Evolutionary conservation across 2,329 filamentous ascomycete genomes (phyloP).

Genomic region (Madurella fahalii): DNA sequence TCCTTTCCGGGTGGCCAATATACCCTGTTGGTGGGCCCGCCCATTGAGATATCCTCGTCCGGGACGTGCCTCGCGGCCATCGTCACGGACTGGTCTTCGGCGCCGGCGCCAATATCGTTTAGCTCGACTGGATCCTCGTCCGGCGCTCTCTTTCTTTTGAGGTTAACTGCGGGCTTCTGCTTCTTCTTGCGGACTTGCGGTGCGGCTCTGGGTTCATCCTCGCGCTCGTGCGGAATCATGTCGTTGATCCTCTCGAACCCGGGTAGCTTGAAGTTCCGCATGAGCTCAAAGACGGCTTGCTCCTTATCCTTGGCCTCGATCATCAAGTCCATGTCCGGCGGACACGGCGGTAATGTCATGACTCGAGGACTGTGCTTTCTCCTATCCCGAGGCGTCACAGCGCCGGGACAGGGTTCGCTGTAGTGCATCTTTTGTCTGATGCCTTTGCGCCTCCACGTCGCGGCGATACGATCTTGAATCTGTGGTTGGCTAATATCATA

Average conservation of each 20-base stretch:
- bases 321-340: conserved; percentile 89
- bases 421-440: conserved; percentile 98
- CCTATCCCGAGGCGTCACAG: conserved; percentile 71
- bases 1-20: conserved; percentile 92
- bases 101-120: conserved; percentile 21
- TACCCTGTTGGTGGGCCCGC: conserved; percentile 73
- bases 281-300: conserved; percentile 90
- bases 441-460: conserved; percentile 77
- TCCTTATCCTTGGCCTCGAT: conserved; percentile 99
- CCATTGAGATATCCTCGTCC: conserved; percentile 76
- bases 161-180: conserved; percentile 35
- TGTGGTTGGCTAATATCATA: conserved; percentile 63
- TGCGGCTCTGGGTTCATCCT: conserved; percentile 65
- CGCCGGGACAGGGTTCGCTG: conserved; percentile 72
- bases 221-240: conserved; percentile 69
- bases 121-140: conserved; percentile 35
- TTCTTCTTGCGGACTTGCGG: conserved; percentile 36
- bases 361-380: conserved; percentile 84
- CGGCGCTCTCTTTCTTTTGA: conserved; percentile 35
- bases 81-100: conserved; percentile 25
- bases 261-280: conserved; percentile 80
- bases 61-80: conserved; percentile 41
- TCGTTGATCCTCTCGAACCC: conserved; percentile 74
- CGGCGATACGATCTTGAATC: conserved; percentile 71
- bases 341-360: conserved; percentile 74